Evolutionary conservation across 2,329 filamentous ascomycete species (phyloP), one percentile per base, ranked within the genome.

Genomic region (Graphiopsis chlorocephala): DNA sequence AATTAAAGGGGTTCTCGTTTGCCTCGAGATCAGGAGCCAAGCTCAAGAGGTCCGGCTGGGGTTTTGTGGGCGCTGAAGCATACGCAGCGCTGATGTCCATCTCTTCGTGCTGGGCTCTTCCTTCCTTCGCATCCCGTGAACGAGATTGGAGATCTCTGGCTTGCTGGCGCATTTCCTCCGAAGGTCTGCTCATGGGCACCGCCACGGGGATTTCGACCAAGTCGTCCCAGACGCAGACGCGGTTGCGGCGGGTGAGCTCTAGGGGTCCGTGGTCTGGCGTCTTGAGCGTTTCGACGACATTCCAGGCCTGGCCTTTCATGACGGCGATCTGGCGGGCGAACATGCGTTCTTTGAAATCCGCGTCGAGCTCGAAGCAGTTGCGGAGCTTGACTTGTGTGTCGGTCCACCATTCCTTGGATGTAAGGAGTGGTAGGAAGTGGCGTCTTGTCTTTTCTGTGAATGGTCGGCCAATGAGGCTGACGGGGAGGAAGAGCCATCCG

Each of bases 301-400:
- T 99, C 93, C 95, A 99, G 0, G 95, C 95, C 76, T 99, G 95
- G 12, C 95, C 95, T 79, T 99, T 99, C 92, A 99, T 97, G 65
- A 99, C 95, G 0, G 95, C 94, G 67, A 99, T 96, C 75, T 99
- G 95, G 70, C 92, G 88, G n/a, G 92, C 92, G 79, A 97, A 99
- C 95, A 99, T 99, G 78, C 92, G 90, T 80, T 99, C 95, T 76
- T 98, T 92, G 78, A 99, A 99, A 78, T 99, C 95, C 2, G 90
- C 88, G 77, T 99, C 95, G 75, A 96, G 87, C 69, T 92, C 89
- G 76, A 99, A 99, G 53, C 97, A 89, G 67, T 88, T 86, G 62
- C 95, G 91, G 45, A 99, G 82, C 25, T 92, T 91, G 66, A 92
- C 82, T 72, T 96, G 93, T 4, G 95, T 99, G 72, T 97, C 92